phyloP scores from a whole-genome alignment of 208 protist species.

The Trypanosoma vivax region DNA sequence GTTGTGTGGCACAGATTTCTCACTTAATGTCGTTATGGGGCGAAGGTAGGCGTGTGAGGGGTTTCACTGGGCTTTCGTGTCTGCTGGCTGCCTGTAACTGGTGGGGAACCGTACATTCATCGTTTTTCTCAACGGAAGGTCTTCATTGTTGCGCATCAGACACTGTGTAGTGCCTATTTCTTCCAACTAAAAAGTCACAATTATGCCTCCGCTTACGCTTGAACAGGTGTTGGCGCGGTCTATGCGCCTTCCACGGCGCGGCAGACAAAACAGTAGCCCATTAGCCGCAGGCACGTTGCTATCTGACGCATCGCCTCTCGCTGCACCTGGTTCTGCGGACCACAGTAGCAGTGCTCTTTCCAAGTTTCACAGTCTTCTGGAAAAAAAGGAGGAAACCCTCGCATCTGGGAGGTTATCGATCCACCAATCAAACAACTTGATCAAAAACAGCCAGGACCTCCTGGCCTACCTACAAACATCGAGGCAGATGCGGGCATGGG shows the following conservation, averaged over 20 bases:
- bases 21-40: no score
- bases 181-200: constrained; percentile 18
- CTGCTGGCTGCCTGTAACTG: no score
- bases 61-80: no score
- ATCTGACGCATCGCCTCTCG: neutral
- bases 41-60: no score
- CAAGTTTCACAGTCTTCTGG: constrained; percentile 53
- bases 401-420: constrained; percentile 34
- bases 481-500: constrained; percentile 52
- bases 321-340: neutral
- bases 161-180: neutral
- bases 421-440: constrained; percentile 20
- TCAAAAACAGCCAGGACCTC: constrained; percentile 69
- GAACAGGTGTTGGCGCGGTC: constrained; percentile 83
- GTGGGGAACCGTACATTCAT: no score
- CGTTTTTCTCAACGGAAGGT: no score
- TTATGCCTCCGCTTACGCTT: constrained; percentile 72
- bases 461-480: constrained; percentile 49
- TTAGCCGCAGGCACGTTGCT: neutral
- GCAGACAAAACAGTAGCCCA: constrained; percentile 10
- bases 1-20: no score
- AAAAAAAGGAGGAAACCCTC: constrained; percentile 49
- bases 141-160: no score
- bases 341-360: constrained; percentile 1
- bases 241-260: constrained; percentile 60